These are phyloP conservation scores for Brassica nigra DNA, from an alignment of 345 rosid genomes.

Conservation along the genomic window DNA sequence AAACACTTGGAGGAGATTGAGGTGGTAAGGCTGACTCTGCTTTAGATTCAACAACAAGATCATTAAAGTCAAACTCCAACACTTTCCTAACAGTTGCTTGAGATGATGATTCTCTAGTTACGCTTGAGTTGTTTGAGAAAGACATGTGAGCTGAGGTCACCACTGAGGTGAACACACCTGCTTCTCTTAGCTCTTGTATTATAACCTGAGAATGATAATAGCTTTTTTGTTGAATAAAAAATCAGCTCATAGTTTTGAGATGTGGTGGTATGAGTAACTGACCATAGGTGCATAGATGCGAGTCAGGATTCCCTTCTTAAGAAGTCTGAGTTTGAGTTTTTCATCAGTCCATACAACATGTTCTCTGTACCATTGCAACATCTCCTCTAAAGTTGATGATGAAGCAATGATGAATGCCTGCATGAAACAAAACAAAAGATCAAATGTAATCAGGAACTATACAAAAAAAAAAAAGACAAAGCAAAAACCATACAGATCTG, in stretches of 20 bases:
- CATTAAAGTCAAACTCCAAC: constrained; percentile 13
- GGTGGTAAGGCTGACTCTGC: constrained; percentile 57
- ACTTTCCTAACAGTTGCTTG: not conserved
- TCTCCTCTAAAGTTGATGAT: constrained; percentile 82
- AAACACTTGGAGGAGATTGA: constrained; percentile 56
- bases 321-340: constrained; percentile 53
- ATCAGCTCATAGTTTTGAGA: too few relatives aligned
- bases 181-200: constrained; percentile 69
- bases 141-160: not conserved
- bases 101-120: constrained; percentile 13
- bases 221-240: too few relatives aligned
- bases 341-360: constrained; percentile 77
- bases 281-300: constrained; percentile 74
- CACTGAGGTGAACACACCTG: constrained; percentile 65
- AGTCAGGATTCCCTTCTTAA: constrained; percentile 70
- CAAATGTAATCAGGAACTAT: not conserved
- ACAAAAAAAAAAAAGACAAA: not conserved
- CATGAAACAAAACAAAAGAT: not conserved
- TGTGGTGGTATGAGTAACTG: too few relatives aligned
- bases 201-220: too few relatives aligned
- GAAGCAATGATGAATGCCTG: constrained; percentile 97
- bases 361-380: constrained; percentile 84
- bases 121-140: not conserved
- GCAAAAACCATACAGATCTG: constrained; percentile 54
- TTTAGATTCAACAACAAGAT: constrained; percentile 20